A percentile compares a stretch with the other conserved stretches of the same genome.
These are phyloP conservation scores for Elymus sibiricus DNA, from an alignment of 176 grass and related monocot species.

Conservation along the genomic window DNA sequence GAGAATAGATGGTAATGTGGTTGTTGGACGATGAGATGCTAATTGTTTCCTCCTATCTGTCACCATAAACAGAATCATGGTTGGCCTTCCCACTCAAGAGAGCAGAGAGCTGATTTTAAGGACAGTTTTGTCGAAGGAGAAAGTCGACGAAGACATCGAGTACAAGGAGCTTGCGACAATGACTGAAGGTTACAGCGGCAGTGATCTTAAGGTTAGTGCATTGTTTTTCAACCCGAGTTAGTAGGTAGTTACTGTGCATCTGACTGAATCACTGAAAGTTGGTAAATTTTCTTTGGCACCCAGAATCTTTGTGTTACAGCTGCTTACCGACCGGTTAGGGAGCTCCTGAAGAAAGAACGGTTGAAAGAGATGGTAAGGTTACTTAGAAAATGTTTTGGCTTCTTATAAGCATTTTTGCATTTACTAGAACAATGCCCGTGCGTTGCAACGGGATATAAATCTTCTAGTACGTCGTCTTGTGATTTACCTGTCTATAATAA, in stretches of 20 bases:
- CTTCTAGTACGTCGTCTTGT: too few species aligned
- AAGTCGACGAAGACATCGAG: slow-evolving; percentile 52
- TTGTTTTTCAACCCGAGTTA: background rate
- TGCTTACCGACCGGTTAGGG: slow-evolving; percentile 88
- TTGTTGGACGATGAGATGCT: background rate
- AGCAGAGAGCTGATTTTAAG: slow-evolving; percentile 84
- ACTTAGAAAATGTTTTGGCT: background rate
- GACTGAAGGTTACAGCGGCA: slow-evolving; percentile 91
- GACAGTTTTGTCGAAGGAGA: slow-evolving; percentile 86
- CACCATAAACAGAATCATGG: slow-evolving; percentile 74
- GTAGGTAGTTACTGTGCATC: background rate
- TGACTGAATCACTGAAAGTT: background rate
- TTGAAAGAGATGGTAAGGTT: slow-evolving; percentile 68
- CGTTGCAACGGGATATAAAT: too few species aligned
- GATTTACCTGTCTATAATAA: too few species aligned
- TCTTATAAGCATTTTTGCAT: background rate
- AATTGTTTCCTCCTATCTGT: slow-evolving; percentile 20
- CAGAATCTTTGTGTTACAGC: slow-evolving; percentile 94
- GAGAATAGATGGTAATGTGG: background rate
- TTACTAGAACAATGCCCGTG: too few species aligned
- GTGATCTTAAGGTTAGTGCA: slow-evolving; percentile 86
- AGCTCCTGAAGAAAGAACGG: slow-evolving; percentile 84
- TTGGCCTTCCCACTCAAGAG: slow-evolving; percentile 80
- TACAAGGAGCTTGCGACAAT: slow-evolving; percentile 85
- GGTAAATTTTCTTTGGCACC: background rate